These are phyloP conservation scores for Arctostaphylos glauca DNA, from an alignment of 148 eudicot species.

Conservation along the genomic window DNA sequence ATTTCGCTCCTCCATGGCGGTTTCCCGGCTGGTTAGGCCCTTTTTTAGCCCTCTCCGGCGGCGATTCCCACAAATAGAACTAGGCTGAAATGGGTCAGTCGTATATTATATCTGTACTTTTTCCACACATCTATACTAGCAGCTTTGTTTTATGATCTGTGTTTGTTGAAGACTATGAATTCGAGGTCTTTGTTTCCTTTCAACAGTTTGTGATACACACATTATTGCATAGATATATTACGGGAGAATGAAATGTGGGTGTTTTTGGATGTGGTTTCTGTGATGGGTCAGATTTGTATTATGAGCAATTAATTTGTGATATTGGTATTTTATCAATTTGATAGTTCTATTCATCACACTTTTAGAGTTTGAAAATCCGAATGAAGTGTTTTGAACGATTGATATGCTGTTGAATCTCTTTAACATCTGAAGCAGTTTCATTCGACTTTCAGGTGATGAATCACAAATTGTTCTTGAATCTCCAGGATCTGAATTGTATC, in stretches of 20 bases:
- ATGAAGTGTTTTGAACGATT: neutral
- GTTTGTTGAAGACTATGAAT: neutral
- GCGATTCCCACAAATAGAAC: neutral
- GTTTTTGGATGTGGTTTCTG: neutral
- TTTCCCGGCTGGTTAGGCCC: neutral
- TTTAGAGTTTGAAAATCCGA: neutral
- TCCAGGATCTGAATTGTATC: no score
- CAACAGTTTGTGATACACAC: neutral
- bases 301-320: neutral
- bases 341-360: neutral
- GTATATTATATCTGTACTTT: neutral
- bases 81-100: slow-evolving; percentile 5
- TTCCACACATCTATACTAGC: neutral
- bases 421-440: neutral
- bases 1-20: neutral
- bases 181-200: neutral
- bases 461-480: no score
- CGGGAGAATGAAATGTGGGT: neutral
- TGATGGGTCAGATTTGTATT: neutral
- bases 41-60: neutral
- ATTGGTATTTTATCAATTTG: neutral
- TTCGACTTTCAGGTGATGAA: neutral
- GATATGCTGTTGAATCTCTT: neutral
- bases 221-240: neutral
- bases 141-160: neutral